Evolutionary conservation across 805 yeast genomes (phyloP), one percentile per base, ranked within the genome.

Genomic region (Pichia deserticola): DNA sequence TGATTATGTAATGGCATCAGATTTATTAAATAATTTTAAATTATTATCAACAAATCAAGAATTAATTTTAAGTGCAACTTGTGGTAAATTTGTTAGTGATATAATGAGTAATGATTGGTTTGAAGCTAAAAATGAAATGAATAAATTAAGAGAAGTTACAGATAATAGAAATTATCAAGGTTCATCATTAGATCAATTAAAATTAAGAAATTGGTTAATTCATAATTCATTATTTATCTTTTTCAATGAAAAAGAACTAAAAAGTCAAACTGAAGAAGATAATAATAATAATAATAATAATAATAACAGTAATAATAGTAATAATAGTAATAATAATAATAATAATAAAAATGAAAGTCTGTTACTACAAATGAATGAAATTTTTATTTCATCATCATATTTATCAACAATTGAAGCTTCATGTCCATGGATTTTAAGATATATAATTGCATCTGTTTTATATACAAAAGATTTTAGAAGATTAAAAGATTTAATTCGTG

Each of bases 351-450:
- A 8, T 3, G 7, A 29, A 3, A 30, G 6, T 7, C 44, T 84
- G 9, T 60, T 73, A 33, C 83, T 78, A 48, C 70, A 71, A 42
- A 66, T 83, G 51, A 70, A 76, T 50, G 87, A 83, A 54, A 60
- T 79, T 47, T 79, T 79, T 63, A 74, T 80, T 60, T 69, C 79
- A 15, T 75, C 83, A 5, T 77, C 83, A 7, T 81, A 80, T 63
- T 65, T 82, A 52, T 77, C 82, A 51, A 76, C 86, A 3, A 82
- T 82, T 60, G 87, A 83, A 66, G 84, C 86, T 34, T 72, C 84
- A 8, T 76, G 82, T 60, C 89, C 88, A 25, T 83, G 89, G 89
- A 69, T 83, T 45, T 63, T 82, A 55, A 75, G 88, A 59, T 83
- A 83, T 60, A 63, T 83, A 49, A 76, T 79, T 29, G 84, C 78